These are phyloP conservation scores for Yarrowia porcina DNA, from an alignment of 805 yeast genomes.

Conservation along the genomic window DNA sequence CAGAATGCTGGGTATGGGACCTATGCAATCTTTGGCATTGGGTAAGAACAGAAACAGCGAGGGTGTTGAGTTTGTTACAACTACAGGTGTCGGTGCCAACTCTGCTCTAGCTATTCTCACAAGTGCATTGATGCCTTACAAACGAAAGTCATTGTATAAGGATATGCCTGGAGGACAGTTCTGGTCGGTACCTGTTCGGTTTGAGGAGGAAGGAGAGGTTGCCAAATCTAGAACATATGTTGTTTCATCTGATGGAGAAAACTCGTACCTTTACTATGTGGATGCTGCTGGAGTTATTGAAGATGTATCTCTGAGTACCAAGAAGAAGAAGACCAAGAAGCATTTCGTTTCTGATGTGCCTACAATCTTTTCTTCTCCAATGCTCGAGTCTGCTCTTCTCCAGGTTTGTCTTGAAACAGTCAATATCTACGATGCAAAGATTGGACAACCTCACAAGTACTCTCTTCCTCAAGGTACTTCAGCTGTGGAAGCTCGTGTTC, in stretches of 20 bases:
- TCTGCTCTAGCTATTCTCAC: slow-evolving; percentile 56
- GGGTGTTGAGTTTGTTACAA: slow-evolving; percentile 65
- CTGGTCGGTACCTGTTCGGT: slow-evolving; percentile 2
- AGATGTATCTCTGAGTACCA: slow-evolving; percentile 11
- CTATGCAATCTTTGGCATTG: slow-evolving; percentile 62
- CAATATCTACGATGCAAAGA: slow-evolving; percentile 27
- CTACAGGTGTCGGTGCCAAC: slow-evolving; percentile 59
- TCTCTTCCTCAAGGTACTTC: slow-evolving; percentile 11
- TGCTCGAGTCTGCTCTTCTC: not conserved
- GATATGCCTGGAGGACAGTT: slow-evolving; percentile 17
- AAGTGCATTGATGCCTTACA: slow-evolving; percentile 11
- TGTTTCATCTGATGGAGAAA: slow-evolving; percentile 1
- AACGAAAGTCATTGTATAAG: not conserved
- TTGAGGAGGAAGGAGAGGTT: slow-evolving; percentile 18
- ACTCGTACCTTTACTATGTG: not conserved
- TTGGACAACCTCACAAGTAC: slow-evolving; percentile 28
- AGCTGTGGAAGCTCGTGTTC: slow-evolving; percentile 13
- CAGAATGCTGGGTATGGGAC: slow-evolving; percentile 63
- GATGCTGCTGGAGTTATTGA: slow-evolving; percentile 13
- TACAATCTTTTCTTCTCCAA: slow-evolving; percentile 12
- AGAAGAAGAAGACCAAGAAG: slow-evolving; percentile 23
- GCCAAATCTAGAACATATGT: slow-evolving; percentile 16
- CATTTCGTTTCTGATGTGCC: not conserved
- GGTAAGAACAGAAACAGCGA: slow-evolving; percentile 65
- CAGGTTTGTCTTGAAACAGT: slow-evolving; percentile 27